These are phyloP conservation scores for Canavalia gladiata DNA, from an alignment of 306 rosid genomes.

Conservation along the genomic window DNA sequence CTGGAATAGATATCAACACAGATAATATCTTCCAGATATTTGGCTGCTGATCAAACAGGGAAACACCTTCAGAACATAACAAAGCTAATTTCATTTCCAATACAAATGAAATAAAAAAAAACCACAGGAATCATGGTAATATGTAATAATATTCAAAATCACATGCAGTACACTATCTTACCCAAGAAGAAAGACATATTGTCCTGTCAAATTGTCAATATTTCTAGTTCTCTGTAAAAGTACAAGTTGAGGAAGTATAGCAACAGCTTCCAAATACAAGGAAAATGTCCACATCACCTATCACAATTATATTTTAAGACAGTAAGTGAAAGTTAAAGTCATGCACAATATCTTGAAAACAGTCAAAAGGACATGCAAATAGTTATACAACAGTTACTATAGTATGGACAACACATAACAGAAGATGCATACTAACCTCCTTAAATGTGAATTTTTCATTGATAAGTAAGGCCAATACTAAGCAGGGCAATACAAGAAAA, in stretches of 20 bases:
- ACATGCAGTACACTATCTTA: constrained; percentile 51
- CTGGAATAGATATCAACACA: neutral
- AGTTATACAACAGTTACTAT: constrained; percentile 3
- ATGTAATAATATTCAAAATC: constrained; percentile 4
- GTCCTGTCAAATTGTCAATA: constrained; percentile 93
- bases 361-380: constrained; percentile 22
- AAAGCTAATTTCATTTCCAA: constrained; percentile 15
- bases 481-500: constrained; percentile 78
- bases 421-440: constrained; percentile 67
- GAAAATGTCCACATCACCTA: constrained; percentile 97
- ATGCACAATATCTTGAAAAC: constrained; percentile 35
- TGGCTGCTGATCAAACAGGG: constrained; percentile 24
- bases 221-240: constrained; percentile 88
- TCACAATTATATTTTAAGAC: constrained; percentile 36
- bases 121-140: constrained; percentile 30
- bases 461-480: constrained; percentile 72
- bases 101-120: constrained; percentile 21
- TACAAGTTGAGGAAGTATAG: constrained; percentile 90
- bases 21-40: neutral
- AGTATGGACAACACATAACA: constrained; percentile 17
- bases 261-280: constrained; percentile 89
- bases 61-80: constrained; percentile 34
- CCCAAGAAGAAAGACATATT: constrained; percentile 92
- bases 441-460: constrained; percentile 79
- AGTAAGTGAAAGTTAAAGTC: constrained; percentile 4